A percentile compares a stretch with the other conserved stretches of the same genome.
These are phyloP conservation scores for Colletotrichum coccodes DNA, from an alignment of 2,329 filamentous ascomycete species.

Conservation along the genomic window DNA sequence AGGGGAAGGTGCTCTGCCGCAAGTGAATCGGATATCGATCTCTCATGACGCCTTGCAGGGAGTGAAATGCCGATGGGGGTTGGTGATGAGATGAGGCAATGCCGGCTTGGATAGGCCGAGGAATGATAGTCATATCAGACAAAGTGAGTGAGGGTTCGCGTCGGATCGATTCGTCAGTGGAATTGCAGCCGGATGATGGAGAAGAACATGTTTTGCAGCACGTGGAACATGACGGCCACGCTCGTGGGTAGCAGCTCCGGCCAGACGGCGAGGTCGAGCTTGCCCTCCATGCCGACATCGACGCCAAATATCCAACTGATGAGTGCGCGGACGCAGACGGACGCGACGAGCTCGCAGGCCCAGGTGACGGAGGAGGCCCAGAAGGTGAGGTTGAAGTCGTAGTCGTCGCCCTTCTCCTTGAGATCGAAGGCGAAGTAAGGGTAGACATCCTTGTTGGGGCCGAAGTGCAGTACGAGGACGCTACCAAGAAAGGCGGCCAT, in stretches of 20 bases:
- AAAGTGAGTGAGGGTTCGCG: background rate
- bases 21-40: background rate
- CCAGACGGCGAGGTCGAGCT: slow-evolving; percentile 72
- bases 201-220: slow-evolving; percentile 78
- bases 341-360: slow-evolving; percentile 73
- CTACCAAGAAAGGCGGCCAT: slow-evolving; percentile 76
- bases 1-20: background rate
- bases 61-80: background rate
- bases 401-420: slow-evolving; percentile 51
- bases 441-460: slow-evolving; percentile 74
- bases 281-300: slow-evolving; percentile 72
- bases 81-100: background rate
- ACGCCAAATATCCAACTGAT: slow-evolving; percentile 69
- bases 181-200: slow-evolving; percentile 75
- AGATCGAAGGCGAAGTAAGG: slow-evolving; percentile 75
- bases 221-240: slow-evolving; percentile 73
- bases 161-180: slow-evolving; percentile 32
- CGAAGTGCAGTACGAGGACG: slow-evolving; percentile 73
- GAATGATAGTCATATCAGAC: background rate
- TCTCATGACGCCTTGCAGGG: background rate
- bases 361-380: slow-evolving; percentile 72
- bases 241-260: slow-evolving; percentile 74
- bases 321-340: slow-evolving; percentile 67
- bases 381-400: slow-evolving; percentile 73
- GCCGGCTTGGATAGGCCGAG: background rate